These are phyloP conservation scores for Daldinia childiae DNA, from an alignment of 495 filamentous ascomycete species.

Conservation along the genomic window DNA sequence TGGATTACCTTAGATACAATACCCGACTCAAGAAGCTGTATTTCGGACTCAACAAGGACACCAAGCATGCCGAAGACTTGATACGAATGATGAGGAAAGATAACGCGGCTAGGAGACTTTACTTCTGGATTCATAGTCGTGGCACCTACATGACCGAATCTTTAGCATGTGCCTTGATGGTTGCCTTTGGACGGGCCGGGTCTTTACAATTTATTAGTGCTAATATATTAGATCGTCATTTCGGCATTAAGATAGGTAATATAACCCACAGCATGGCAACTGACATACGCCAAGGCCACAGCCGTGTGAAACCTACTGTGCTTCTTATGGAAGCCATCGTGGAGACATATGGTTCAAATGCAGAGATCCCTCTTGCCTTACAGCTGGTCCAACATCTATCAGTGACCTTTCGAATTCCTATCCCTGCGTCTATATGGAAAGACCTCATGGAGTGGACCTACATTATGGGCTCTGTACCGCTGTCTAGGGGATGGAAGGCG, in stretches of 20 bases:
- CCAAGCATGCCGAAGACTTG: conserved; percentile 40
- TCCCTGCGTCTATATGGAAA: conserved; percentile 46
- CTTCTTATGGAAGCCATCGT: conserved; percentile 49
- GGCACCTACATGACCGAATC: conserved; percentile 49
- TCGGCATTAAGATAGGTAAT: conserved; percentile 21
- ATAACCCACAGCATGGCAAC: not conserved
- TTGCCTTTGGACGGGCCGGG: conserved; percentile 46
- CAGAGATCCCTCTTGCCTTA: conserved; percentile 44
- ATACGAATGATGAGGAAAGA: conserved; percentile 41
- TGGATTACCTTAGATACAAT: conserved; percentile 31
- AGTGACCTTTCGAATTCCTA: conserved; percentile 37
- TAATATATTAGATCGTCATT: conserved; percentile 38
- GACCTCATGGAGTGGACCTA: conserved; percentile 51
- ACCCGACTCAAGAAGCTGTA: conserved; percentile 19
- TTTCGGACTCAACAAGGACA: conserved; percentile 45
- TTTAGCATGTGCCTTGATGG: conserved; percentile 43
- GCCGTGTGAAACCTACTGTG: conserved; percentile 39
- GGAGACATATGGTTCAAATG: conserved; percentile 49
- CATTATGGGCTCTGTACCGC: conserved; percentile 40
- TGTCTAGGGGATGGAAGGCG: conserved; percentile 43
- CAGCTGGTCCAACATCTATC: conserved; percentile 48
- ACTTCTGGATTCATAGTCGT: conserved; percentile 3
- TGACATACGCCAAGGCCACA: not conserved
- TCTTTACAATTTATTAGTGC: conserved; percentile 30
- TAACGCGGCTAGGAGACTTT: conserved; percentile 18